These are phyloP conservation scores for Exobasidium cylindrosporum DNA, from an alignment of 1,284 basidiomycete genomes.

Conservation along the genomic window DNA sequence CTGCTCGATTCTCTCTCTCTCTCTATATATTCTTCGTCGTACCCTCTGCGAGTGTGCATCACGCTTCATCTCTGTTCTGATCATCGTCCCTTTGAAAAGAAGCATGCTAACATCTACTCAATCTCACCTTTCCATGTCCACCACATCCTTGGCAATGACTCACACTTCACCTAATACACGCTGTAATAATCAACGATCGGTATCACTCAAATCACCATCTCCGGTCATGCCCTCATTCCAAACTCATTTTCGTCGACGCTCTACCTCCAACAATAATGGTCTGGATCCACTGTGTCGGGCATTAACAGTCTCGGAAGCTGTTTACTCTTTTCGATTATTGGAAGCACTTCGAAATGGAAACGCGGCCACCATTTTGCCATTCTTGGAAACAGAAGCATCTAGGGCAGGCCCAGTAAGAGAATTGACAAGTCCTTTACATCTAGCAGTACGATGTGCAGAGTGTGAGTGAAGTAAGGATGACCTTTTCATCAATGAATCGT, in stretches of 20 bases:
- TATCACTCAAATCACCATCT: neutral
- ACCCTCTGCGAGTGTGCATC: too few relatives aligned
- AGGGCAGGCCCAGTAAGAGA: constrained; percentile 26
- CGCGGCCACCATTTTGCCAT: constrained; percentile 28
- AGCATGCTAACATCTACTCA: neutral
- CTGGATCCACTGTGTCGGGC: neutral
- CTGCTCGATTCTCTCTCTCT: too few relatives aligned
- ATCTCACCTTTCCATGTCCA: too few relatives aligned
- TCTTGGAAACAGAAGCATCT: constrained; percentile 53
- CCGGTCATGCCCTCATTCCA: neutral
- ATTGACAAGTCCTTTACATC: constrained; percentile 66
- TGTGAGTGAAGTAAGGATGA: neutral
- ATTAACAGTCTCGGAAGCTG: constrained; percentile 59
- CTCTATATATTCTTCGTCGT: too few relatives aligned
- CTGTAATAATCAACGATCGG: neutral
- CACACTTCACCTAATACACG: too few relatives aligned
- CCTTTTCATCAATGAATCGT: neutral
- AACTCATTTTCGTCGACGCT: neutral
- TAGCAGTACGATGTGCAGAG: constrained; percentile 79
- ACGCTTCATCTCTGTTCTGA: neutral
- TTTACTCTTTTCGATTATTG: constrained; percentile 75
- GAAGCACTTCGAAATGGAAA: constrained; percentile 64
- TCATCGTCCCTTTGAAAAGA: neutral
- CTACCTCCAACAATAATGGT: neutral
- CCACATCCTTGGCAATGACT: neutral